Evolutionary conservation across 352 stramenopile species (phyloP).

Genomic region (Globisporangium cystogenes): DNA sequence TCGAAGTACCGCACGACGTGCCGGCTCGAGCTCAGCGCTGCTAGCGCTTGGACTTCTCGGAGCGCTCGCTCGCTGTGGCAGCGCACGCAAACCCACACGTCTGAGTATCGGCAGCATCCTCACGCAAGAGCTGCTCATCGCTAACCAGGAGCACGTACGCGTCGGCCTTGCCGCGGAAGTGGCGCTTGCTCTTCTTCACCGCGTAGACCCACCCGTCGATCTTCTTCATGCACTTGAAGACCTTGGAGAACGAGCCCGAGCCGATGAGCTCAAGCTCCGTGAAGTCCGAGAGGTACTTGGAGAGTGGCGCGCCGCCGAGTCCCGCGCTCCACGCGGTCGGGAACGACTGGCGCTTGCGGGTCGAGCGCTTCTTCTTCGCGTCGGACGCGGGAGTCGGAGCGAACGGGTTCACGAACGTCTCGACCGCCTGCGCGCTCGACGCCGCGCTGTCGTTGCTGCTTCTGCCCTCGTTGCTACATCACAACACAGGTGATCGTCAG

Average conservation of each 20-base stretch:
- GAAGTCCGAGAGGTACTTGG: constrained; percentile 78
- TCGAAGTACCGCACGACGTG: constrained; percentile 86
- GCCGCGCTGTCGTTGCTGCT: constrained; percentile 1
- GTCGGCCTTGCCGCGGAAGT: constrained; percentile 75
- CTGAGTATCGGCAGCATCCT: neutral
- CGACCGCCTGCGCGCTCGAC: constrained; percentile 16
- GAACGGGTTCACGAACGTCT: constrained; percentile 70
- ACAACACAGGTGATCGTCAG: neutral
- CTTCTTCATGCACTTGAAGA: constrained; percentile 84
- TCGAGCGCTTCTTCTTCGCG: constrained; percentile 51
- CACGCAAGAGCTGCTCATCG: neutral
- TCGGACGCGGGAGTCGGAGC: constrained; percentile 46
- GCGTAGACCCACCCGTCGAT: constrained; percentile 85
- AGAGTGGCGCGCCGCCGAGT: constrained; percentile 33
- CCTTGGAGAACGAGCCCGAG: constrained; percentile 83
- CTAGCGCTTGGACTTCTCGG: constrained; percentile 77
- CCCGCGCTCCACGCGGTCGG: constrained; percentile 31
- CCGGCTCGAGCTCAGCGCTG: constrained; percentile 67
- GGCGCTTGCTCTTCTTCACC: constrained; percentile 85
- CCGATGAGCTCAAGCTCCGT: constrained; percentile 70
- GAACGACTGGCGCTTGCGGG: constrained; percentile 66
- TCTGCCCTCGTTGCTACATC: neutral
- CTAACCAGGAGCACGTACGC: constrained; percentile 42
- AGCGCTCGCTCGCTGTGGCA: constrained; percentile 58
- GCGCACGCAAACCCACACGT: neutral